Evolutionary conservation across 2,329 filamentous ascomycete species (phyloP).

Genomic region (Xylaria sp.): DNA sequence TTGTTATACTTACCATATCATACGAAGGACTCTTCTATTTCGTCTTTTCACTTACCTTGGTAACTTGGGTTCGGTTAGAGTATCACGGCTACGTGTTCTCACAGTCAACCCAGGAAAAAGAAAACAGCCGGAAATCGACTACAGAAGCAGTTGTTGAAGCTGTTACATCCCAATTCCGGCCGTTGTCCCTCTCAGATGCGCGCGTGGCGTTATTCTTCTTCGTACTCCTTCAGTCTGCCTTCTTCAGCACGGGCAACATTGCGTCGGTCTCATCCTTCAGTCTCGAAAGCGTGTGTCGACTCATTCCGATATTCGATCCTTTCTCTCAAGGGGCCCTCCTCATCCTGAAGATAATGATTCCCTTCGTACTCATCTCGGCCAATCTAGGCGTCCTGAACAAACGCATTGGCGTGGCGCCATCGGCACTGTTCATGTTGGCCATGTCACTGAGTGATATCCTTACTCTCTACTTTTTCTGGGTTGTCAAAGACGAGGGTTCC

Average conservation of each 20-base stretch:
- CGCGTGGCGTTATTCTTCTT: slow-evolving; percentile 95
- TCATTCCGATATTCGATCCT: slow-evolving; percentile 92
- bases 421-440: slow-evolving; percentile 91
- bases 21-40: slow-evolving; percentile 98
- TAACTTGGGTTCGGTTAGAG: slow-evolving; percentile 93
- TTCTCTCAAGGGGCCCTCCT: slow-evolving; percentile 90
- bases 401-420: slow-evolving; percentile 83
- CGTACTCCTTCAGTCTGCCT: slow-evolving; percentile 91
- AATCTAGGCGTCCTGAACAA: slow-evolving; percentile 94
- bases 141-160: slow-evolving; percentile 37
- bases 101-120: slow-evolving; percentile 41
- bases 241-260: slow-evolving; percentile 97
- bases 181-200: slow-evolving; percentile 82
- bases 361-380: slow-evolving; percentile 90
- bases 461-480: slow-evolving; percentile 97
- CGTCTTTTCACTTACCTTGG: slow-evolving; percentile 81
- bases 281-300: slow-evolving; percentile 85
- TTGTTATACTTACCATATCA: slow-evolving; percentile 95
- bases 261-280: slow-evolving; percentile 95
- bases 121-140: slow-evolving; percentile 35
- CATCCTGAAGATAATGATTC: slow-evolving; percentile 89
- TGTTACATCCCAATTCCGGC: slow-evolving; percentile 61
- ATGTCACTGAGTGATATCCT: slow-evolving; percentile 92
- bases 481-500: slow-evolving; percentile 94
- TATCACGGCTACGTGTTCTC: slow-evolving; percentile 73